These are phyloP conservation scores for Alternaria arbusti DNA, from an alignment of 2,329 filamentous ascomycete species.

Conservation along the genomic window DNA sequence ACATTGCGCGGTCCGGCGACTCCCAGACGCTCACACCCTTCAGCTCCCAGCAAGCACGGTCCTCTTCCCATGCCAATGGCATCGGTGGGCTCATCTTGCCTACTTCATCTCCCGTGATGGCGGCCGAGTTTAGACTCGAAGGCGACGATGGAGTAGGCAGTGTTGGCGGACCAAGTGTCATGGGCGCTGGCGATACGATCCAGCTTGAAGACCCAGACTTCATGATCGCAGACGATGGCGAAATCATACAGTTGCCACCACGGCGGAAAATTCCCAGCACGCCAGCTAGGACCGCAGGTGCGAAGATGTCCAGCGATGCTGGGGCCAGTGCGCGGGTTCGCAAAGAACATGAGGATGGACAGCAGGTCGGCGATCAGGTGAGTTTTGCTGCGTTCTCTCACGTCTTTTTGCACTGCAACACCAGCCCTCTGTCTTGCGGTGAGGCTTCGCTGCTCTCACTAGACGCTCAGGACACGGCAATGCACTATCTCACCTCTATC, in stretches of 20 bases:
- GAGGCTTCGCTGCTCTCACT: neutral
- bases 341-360: slow-evolving; percentile 52
- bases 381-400: slow-evolving; percentile 28
- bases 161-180: slow-evolving; percentile 30
- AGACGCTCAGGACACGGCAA: neutral
- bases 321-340: slow-evolving; percentile 50
- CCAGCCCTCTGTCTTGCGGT: neutral
- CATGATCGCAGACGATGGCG: slow-evolving; percentile 67
- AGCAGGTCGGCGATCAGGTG: slow-evolving; percentile 44
- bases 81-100: slow-evolving; percentile 54
- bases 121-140: slow-evolving; percentile 50
- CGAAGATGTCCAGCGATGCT: slow-evolving; percentile 34
- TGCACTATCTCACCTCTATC: slow-evolving; percentile 5
- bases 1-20: slow-evolving; percentile 42
- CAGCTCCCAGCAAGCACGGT: slow-evolving; percentile 34
- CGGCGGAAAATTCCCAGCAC: slow-evolving; percentile 17
- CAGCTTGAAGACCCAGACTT: slow-evolving; percentile 60
- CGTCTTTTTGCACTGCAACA: slow-evolving; percentile 1
- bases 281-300: slow-evolving; percentile 14
- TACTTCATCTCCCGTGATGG: slow-evolving; percentile 53
- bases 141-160: slow-evolving; percentile 51
- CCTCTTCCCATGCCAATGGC: slow-evolving; percentile 23
- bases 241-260: slow-evolving; percentile 57
- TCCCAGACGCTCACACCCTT: slow-evolving; percentile 49
- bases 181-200: slow-evolving; percentile 52